Evolutionary conservation across 371 early-diverging fungal species (phyloP).

Genomic region (Lichtheimia hyalospora): DNA sequence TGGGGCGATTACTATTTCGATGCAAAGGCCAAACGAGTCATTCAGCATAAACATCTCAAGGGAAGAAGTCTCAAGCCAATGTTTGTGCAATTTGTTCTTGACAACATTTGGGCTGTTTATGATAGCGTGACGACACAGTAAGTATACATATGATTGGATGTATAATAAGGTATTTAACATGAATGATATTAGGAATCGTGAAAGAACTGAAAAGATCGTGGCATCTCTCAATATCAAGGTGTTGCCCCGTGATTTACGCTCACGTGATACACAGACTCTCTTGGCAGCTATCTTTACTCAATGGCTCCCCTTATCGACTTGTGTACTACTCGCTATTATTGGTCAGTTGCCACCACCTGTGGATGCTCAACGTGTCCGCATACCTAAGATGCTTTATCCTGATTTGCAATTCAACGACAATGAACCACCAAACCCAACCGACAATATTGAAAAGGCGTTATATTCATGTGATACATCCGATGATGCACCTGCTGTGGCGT

Average conservation of each 20-base stretch:
- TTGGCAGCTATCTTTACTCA: slow-evolving; percentile 79
- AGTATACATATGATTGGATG: slow-evolving; percentile 20
- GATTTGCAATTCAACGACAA: slow-evolving; percentile 35
- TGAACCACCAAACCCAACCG: slow-evolving; percentile 47
- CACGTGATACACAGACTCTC: slow-evolving; percentile 80
- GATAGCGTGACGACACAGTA: slow-evolving; percentile 76
- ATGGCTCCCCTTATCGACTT: slow-evolving; percentile 82
- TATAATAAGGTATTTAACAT: background rate
- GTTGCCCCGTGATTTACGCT: slow-evolving; percentile 81
- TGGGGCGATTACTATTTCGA: slow-evolving; percentile 98
- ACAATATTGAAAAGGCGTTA: slow-evolving; percentile 62
- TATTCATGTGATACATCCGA: slow-evolving; percentile 55
- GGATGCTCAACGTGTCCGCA: slow-evolving; percentile 77
- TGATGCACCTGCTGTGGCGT: slow-evolving; percentile 73
- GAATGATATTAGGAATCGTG: slow-evolving; percentile 61
- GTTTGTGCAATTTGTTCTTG: slow-evolving; percentile 95
- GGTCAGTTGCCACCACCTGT: slow-evolving; percentile 89
- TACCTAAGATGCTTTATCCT: slow-evolving; percentile 80
- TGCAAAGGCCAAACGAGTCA: slow-evolving; percentile 88
- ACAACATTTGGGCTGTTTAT: slow-evolving; percentile 96
- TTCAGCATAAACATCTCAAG: slow-evolving; percentile 82
- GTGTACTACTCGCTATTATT: slow-evolving; percentile 77
- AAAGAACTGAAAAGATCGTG: slow-evolving; percentile 91
- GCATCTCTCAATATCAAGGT: slow-evolving; percentile 84
- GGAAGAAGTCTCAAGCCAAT: slow-evolving; percentile 86